These are phyloP conservation scores for Clavariopsis aquatica DNA, from an alignment of 495 filamentous ascomycete species.

Conservation along the genomic window DNA sequence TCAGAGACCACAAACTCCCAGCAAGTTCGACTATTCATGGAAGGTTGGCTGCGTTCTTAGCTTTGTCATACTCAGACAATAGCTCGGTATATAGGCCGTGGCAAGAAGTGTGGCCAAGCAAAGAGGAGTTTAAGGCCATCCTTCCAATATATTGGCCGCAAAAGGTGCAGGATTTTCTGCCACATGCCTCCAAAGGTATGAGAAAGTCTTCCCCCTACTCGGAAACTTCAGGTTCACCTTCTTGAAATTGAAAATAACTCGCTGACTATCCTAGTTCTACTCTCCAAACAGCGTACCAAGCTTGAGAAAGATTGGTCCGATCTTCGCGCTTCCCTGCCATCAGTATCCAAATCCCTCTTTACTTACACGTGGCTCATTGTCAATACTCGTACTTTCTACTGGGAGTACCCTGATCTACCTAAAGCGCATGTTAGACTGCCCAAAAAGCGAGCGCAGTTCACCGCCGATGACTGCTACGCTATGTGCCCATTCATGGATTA, in stretches of 20 bases:
- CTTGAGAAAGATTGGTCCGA: conserved; percentile 46
- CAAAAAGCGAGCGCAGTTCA: conserved; percentile 52
- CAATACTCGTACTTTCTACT: conserved; percentile 81
- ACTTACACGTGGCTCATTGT: conserved; percentile 77
- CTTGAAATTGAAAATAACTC: background rate
- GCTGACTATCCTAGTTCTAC: conserved; percentile 45
- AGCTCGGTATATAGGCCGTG: conserved; percentile 16
- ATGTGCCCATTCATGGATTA: conserved; percentile 84
- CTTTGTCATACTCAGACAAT: conserved; percentile 7
- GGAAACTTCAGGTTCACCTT: background rate
- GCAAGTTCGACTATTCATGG: conserved; percentile 25
- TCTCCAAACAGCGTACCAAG: conserved; percentile 63
- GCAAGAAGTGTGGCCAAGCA: conserved; percentile 33
- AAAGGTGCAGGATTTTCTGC: conserved; percentile 22
- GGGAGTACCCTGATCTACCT: conserved; percentile 51
- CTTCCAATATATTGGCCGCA: conserved; percentile 33
- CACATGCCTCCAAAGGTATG: conserved; percentile 31
- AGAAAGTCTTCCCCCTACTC: background rate
- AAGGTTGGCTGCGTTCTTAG: conserved; percentile 28
- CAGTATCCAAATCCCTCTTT: conserved; percentile 48
- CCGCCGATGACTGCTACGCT: conserved; percentile 71
- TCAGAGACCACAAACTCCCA: conserved; percentile 22
- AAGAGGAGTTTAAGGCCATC: conserved; percentile 28
- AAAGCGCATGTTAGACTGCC: conserved; percentile 45
- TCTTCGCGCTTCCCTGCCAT: conserved; percentile 11